Evolutionary conservation across 2,329 filamentous ascomycete species (phyloP).

Genomic region (Pezicula radicicola): DNA sequence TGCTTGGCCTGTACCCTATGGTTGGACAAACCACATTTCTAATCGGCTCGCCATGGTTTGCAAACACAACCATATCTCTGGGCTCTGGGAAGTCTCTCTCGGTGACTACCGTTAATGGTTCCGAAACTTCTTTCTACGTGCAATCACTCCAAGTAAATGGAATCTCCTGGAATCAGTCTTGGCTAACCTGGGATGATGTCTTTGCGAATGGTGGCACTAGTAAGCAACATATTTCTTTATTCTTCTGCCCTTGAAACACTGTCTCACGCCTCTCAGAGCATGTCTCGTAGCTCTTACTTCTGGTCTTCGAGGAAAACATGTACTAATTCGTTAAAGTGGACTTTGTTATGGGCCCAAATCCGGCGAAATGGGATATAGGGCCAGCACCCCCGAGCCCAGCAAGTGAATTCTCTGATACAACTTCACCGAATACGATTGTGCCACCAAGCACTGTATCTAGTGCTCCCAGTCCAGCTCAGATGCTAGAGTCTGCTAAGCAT

Average conservation of each 20-base stretch:
- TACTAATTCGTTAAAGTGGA: no score
- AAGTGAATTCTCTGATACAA: no score
- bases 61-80: slow-evolving; percentile 49
- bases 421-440: no score
- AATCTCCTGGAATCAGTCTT: slow-evolving; percentile 55
- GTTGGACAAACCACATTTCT: slow-evolving; percentile 68
- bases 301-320: slow-evolving; percentile 32
- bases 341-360: no score
- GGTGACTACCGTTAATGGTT: slow-evolving; percentile 47
- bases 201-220: slow-evolving; percentile 58
- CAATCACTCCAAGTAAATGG: slow-evolving; percentile 66
- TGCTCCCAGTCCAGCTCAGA: no score
- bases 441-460: no score
- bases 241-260: no score
- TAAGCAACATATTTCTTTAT: slow-evolving; percentile 42
- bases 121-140: slow-evolving; percentile 51
- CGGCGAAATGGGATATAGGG: no score
- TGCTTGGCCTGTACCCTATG: slow-evolving; percentile 66
- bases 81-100: slow-evolving; percentile 49
- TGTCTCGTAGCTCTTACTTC: slow-evolving; percentile 34
- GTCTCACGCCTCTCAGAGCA: no score
- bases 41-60: slow-evolving; percentile 62
- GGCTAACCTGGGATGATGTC: slow-evolving; percentile 64
- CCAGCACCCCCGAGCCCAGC: no score
- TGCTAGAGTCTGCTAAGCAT: no score